A percentile compares a stretch with the other conserved stretches of the same genome.
phyloP scores from a whole-genome alignment of 2,329 filamentous ascomycete species.

The Apiospora saccharicola region DNA sequence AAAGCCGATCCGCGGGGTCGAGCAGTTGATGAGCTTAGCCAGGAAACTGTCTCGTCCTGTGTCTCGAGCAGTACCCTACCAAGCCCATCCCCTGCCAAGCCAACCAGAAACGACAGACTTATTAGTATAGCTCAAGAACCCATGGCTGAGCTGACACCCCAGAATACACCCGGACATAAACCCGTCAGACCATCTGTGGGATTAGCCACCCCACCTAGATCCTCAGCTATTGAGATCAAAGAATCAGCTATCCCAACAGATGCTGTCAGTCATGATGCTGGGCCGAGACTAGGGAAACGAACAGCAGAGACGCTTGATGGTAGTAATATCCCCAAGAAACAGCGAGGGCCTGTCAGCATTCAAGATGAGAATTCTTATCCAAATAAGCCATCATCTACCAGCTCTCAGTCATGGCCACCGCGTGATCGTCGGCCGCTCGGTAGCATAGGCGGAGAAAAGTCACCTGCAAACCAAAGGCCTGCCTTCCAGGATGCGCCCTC shows the following conservation, averaged over 20 bases:
- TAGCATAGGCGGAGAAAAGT: neutral
- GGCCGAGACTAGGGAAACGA: neutral
- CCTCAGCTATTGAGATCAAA: neutral
- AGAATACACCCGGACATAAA: neutral
- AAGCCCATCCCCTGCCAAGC: neutral
- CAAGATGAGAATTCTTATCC: neutral
- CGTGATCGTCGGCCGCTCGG: neutral
- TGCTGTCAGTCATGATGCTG: too few species aligned
- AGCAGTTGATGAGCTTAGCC: conserved; percentile 46
- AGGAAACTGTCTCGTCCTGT: neutral
- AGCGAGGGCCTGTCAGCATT: neutral
- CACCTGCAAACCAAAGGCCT: neutral
- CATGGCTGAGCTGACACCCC: rapidly evolving
- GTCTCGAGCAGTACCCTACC: neutral
- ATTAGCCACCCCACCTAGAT: neutral
- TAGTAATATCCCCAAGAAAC: neutral
- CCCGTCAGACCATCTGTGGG: neutral
- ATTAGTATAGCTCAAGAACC: too few species aligned
- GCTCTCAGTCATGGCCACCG: neutral
- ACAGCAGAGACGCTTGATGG: neutral
- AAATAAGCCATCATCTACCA: neutral
- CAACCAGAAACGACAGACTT: neutral
- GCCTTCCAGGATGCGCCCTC: neutral
- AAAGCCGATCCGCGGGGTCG: conserved; percentile 56
- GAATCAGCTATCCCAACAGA: neutral